phyloP scores from a whole-genome alignment of 345 rosid species.

The Heritiera littoralis region DNA sequence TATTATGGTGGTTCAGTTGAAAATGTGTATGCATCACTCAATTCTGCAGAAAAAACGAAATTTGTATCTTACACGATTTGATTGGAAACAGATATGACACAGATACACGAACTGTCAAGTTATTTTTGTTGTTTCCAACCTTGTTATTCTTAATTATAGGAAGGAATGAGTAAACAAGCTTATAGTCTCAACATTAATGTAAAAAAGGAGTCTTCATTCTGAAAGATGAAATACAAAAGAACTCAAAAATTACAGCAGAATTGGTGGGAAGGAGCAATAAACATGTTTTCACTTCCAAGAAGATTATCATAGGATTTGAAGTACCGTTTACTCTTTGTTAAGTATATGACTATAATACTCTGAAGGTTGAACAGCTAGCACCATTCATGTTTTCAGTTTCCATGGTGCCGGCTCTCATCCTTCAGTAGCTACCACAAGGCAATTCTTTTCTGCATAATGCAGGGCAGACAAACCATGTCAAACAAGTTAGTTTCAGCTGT shows the following conservation, averaged over 20 bases:
- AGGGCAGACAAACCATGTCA: background rate
- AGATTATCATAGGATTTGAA: background rate
- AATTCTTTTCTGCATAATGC: background rate
- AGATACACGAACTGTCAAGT: too few species aligned
- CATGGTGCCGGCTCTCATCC: background rate
- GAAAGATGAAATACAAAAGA: background rate
- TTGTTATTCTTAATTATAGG: too few species aligned
- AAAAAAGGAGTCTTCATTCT: too few species aligned
- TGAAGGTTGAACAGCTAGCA: background rate
- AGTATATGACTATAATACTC: background rate
- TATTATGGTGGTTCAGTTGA: background rate
- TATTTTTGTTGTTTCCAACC: too few species aligned
- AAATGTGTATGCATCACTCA: background rate
- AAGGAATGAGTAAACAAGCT: too few species aligned
- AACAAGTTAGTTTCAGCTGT: background rate
- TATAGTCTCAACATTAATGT: too few species aligned
- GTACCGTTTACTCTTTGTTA: background rate
- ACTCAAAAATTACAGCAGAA: background rate
- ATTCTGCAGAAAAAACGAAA: background rate
- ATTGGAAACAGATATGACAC: too few species aligned
- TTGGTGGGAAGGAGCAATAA: background rate
- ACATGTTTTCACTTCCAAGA: too few species aligned
- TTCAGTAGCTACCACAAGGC: background rate
- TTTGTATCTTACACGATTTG: too few species aligned
- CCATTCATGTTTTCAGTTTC: background rate